Base-by-base conservation (phyloP, 768 basidiomycete species). In the Sporobolomyces roseus region DNA sequence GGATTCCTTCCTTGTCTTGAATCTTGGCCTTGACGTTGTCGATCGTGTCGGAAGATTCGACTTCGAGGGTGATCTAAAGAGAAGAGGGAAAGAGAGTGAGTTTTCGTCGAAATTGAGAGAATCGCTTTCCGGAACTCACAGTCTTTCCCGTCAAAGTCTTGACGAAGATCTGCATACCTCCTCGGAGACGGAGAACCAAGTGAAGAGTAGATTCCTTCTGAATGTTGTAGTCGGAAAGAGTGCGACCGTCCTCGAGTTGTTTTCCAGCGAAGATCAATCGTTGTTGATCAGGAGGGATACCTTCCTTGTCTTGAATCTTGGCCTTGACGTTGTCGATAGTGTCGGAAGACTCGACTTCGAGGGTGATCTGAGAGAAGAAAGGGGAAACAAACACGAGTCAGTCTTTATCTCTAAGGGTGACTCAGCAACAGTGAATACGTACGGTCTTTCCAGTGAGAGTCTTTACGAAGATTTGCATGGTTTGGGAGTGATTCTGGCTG, bases 171-270 rank as follows among this genome's bases (percentile, higher is more conserved):
- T 85, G 85, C 85, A 98, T 91, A 85, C 94, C 94, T 85, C 94
- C 94, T 82, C 93, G 90, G 60, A 99, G 89, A 78, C 94, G 89
- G 66, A 98, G 87, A 73, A 98, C 93, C 73, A 98, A 80, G 81
- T 98, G 93, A 66, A 99, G 89, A 66, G 94, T 98, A 30, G 92
- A 96, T 83, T 98, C 93, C 85, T 97, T 97, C 83, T 98, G 94
- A 78, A 98, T 93, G 84, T 94, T 93, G 78, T 93, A 93, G 83
- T 91, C 90, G 78, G 81, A 88, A 70, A 92, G 87, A 50, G 49
- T 50, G 9, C 49, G n/a, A 27, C 49, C 49, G 27, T 50, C 49
- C 17, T 50, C 49, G 25, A 67, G 88, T 81, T 97, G 94, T 83
- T 98, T 97, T 75, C 94, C 94, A 59, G 93, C 94, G 79, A 97